phyloP scores from a whole-genome alignment of 2,329 filamentous ascomycete species.

The Aspergillus thermomutatus region DNA sequence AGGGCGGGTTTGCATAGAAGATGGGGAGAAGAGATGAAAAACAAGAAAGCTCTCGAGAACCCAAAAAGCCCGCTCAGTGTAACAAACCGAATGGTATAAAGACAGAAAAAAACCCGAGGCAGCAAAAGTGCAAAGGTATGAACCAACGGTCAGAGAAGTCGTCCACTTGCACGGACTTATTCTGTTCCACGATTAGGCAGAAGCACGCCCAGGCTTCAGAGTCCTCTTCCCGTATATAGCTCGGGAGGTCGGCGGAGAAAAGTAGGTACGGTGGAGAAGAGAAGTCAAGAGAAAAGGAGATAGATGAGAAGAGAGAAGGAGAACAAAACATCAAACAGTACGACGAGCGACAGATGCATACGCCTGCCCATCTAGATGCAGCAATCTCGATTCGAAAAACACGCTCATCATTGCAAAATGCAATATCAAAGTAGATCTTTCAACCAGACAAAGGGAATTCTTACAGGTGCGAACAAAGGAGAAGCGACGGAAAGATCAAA shows the following conservation, averaged over 20 bases:
- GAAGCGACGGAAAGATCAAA: constrained; percentile 13
- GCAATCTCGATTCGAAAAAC: constrained; percentile 18
- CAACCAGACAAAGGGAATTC: constrained; percentile 18
- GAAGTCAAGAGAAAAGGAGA: constrained; percentile 5
- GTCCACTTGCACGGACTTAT: neutral
- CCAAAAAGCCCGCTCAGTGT: constrained; percentile 8
- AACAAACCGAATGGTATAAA: constrained; percentile 13
- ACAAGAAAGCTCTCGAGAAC: neutral
- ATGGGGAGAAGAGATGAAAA: neutral
- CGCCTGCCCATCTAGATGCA: constrained; percentile 31
- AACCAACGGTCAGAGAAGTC: neutral
- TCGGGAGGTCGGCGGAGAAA: neutral
- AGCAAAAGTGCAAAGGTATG: constrained; percentile 1
- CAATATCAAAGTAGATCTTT: constrained; percentile 21
- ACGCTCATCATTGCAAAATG: constrained; percentile 26
- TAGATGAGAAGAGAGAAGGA: constrained; percentile 6
- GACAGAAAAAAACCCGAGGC: constrained; percentile 2
- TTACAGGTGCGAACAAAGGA: constrained; percentile 17
- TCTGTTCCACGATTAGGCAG: neutral
- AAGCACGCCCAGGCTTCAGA: neutral
- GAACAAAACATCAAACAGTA: constrained; percentile 16
- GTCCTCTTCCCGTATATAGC: neutral
- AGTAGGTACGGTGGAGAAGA: constrained; percentile 7
- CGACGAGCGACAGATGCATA: constrained; percentile 25
- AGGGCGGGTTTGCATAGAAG: constrained; percentile 4